These are phyloP conservation scores for Globisporangium echinulatum DNA, from an alignment of 352 stramenopile genomes.

Conservation along the genomic window DNA sequence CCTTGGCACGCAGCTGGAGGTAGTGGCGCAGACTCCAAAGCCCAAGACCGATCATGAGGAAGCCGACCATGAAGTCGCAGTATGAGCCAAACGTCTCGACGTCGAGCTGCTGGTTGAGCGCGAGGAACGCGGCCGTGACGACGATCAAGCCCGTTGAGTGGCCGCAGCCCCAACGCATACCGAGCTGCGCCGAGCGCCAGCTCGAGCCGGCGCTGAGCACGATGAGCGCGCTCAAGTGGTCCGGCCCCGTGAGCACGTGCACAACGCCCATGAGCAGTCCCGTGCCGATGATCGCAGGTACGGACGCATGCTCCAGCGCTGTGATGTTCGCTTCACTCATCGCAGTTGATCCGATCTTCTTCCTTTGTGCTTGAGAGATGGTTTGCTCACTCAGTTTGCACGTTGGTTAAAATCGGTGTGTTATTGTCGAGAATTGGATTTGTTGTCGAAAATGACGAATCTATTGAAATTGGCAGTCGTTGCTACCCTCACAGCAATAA, in stretches of 20 bases:
- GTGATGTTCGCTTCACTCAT: slow-evolving; percentile 1
- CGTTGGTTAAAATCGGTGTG: too few relatives aligned
- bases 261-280: slow-evolving; percentile 44
- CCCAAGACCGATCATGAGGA: slow-evolving; percentile 63
- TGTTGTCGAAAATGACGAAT: too few relatives aligned
- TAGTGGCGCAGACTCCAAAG: slow-evolving; percentile 56
- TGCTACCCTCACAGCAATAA: too few relatives aligned
- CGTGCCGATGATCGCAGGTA: slow-evolving; percentile 38
- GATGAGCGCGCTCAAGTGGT: slow-evolving; percentile 85
- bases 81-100: slow-evolving; percentile 36
- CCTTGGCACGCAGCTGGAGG: slow-evolving; percentile 23
- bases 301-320: slow-evolving; percentile 27
- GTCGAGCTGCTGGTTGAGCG: slow-evolving; percentile 27
- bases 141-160: slow-evolving; percentile 78
- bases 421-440: too few relatives aligned
- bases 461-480: too few relatives aligned
- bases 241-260: slow-evolving; percentile 61
- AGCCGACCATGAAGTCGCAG: slow-evolving; percentile 64
- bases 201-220: slow-evolving; percentile 74
- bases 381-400: too few relatives aligned
- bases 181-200: slow-evolving; percentile 63
- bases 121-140: slow-evolving; percentile 58
- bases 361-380: too few relatives aligned
- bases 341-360: too few relatives aligned
- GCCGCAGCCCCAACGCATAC: slow-evolving; percentile 81